Evolutionary conservation across 1,284 basidiomycete species (phyloP).

Genomic region (Leccinum angustisporum): DNA sequence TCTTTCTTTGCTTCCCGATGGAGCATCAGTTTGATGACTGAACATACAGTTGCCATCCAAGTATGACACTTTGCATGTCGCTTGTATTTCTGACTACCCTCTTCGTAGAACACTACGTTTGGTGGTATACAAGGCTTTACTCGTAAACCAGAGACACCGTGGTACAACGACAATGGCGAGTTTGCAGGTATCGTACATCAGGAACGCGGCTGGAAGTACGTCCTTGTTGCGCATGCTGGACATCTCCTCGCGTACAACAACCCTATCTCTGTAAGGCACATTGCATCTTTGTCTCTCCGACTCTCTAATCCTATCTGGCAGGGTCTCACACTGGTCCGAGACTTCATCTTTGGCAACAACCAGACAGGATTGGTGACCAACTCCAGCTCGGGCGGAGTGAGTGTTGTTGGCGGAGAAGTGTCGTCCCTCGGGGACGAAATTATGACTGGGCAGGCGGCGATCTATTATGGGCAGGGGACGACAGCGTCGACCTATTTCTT

Average conservation of each 20-base stretch:
- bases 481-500: conserved; percentile 51
- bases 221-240: conserved; percentile 45
- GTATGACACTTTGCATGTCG: conserved; percentile 29
- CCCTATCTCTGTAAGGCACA: conserved; percentile 47
- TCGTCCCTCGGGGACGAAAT: conserved; percentile 43
- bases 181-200: conserved; percentile 70
- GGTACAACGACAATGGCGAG: conserved; percentile 55
- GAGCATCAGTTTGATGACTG: conserved; percentile 7
- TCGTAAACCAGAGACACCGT: conserved; percentile 61
- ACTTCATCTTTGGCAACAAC: conserved; percentile 60
- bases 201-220: conserved; percentile 68
- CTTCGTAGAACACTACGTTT: conserved; percentile 65
- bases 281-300: not conserved
- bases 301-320: conserved; percentile 20
- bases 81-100: not conserved
- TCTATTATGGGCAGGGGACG: conserved; percentile 49
- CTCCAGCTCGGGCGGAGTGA: conserved; percentile 21
- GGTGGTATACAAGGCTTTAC: conserved; percentile 73
- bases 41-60: conserved; percentile 56
- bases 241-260: conserved; percentile 34
- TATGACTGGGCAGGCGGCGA: conserved; percentile 49
- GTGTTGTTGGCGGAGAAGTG: conserved; percentile 55
- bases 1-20: not conserved
- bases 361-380: conserved; percentile 48
- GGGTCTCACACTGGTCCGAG: conserved; percentile 54